A percentile compares a stretch with the other conserved stretches of the same genome.
Conservation (phyloP, 208 protist genomes). For the Wallacemonas rigidus region DNA sequence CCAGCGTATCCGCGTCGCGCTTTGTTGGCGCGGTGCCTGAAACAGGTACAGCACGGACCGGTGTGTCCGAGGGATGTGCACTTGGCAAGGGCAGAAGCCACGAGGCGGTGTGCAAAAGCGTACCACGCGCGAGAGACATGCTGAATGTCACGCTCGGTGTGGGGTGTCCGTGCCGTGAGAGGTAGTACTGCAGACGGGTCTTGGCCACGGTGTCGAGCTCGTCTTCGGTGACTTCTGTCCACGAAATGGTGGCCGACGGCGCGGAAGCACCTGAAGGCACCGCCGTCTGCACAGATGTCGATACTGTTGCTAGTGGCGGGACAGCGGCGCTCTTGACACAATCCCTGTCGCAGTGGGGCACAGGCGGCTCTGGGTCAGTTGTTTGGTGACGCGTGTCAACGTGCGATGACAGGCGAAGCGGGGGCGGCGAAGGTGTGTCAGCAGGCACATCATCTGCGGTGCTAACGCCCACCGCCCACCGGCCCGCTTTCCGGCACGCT, state of each 20-base stretch:
- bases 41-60: conserved; percentile 26
- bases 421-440: conserved; percentile 70
- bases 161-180: conserved; percentile 44
- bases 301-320: background rate
- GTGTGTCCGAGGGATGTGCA: background rate
- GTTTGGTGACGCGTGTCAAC: too few species aligned
- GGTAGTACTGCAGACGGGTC: conserved; percentile 81
- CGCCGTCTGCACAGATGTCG: background rate
- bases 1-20: conserved; percentile 82
- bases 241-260: too few species aligned
- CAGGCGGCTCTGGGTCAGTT: too few species aligned
- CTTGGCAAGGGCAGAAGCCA: conserved; percentile 48
- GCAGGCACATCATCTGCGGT: conserved; percentile 19
- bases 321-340: background rate
- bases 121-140: conserved; percentile 20
- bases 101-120: conserved; percentile 50
- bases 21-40: conserved; percentile 67
- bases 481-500: conserved; percentile 54
- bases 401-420: conserved; percentile 56
- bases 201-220: conserved; percentile 70
- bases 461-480: conserved; percentile 46
- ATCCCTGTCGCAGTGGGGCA: too few species aligned
- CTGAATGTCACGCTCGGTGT: conserved; percentile 15
- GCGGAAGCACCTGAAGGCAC: background rate
- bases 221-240: conserved; percentile 36